Evolutionary conservation across 768 basidiomycete species (phyloP), one percentile per base, ranked within the genome.

Genomic region (Tulasnella sp.): DNA sequence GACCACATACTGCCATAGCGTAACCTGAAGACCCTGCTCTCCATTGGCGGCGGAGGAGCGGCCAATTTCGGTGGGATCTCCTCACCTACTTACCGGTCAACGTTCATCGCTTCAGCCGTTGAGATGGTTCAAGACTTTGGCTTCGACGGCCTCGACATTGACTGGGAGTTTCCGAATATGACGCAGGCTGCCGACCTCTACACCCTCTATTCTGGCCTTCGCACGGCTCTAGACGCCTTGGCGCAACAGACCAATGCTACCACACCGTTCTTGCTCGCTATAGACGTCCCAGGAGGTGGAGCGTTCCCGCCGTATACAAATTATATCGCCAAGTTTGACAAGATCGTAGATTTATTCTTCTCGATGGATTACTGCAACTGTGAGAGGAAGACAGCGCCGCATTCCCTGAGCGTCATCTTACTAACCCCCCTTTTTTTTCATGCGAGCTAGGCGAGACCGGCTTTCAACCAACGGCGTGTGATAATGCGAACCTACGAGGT

Each of bases 381-480:
- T 43, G 3, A n/a, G 43, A n/a, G 10, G 5, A 38, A 38, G 7
- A 15, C 34, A 5, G 5, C 34, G 5, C 34, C 34, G 5, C 34
- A 38, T 38, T 38, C 15, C 34, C 5, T 38, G 34, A 15, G 5
- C 34, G 5, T 5, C 34, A 15, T 5, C 34, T 38, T 15, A 38
- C 5, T 5, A 3, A 24, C 55, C 53, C 45, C 31, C 15, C 42
- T 31, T 3, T 24, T 45, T 17, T 43, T 17, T 67, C 78, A 85
- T 45, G 87, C 86, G 1, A 82, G 84, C 1, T 92, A 87, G 87
- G 69, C 84, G 30, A 76, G 74, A n/a, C 76, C 12, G 78, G 76
- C 42, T 75, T 80, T 62, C 76, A 80, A 66, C 84, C 86, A 3
- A 86, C 85, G 65, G 65, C 90, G 4, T 90, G 83, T 65, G 80